Evolutionary conservation across 1,284 basidiomycete species (phyloP).

Genomic region (Trametes hirsuta): DNA sequence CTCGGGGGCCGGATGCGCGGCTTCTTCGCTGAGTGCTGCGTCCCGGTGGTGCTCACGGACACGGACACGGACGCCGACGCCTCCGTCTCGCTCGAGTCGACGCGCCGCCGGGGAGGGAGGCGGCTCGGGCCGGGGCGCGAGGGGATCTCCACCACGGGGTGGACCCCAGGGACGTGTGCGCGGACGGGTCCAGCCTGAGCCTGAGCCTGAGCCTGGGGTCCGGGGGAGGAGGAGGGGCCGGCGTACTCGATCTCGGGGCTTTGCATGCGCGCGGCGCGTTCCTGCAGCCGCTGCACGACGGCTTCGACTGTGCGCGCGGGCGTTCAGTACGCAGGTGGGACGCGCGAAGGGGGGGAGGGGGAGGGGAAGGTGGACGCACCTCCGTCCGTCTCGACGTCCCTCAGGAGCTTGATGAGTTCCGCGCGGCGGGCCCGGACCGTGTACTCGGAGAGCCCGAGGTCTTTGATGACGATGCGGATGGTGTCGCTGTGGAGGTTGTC

Average conservation of each 20-base stretch:
- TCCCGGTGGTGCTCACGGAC: background rate
- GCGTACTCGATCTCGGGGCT: conserved; percentile 15
- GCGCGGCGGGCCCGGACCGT: background rate
- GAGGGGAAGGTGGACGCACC: conserved; percentile 4
- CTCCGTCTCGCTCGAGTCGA: background rate
- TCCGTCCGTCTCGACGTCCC: conserved; percentile 21
- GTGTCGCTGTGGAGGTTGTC: conserved; percentile 31
- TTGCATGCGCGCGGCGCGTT: conserved; percentile 2
- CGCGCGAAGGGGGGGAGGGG: background rate
- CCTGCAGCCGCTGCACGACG: conserved; percentile 11
- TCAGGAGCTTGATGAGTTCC: conserved; percentile 18
- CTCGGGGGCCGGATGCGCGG: conserved; percentile 15
- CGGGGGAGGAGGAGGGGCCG: background rate
- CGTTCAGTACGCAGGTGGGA: background rate
- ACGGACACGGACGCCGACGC: background rate
- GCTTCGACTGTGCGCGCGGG: conserved; percentile 9
- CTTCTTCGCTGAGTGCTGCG: background rate
- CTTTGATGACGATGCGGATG: conserved; percentile 29
- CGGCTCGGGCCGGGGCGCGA: background rate
- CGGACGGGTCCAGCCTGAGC: background rate
- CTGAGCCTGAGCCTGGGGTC: background rate
- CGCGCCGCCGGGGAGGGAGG: background rate
- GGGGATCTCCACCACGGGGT: conserved; percentile 13
- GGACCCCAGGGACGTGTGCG: background rate
- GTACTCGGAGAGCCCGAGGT: conserved; percentile 27